A percentile compares a stretch with the other conserved stretches of the same genome.
phyloP scores from a whole-genome alignment of 1,139 yeast genomes.

The Candida sojae region DNA sequence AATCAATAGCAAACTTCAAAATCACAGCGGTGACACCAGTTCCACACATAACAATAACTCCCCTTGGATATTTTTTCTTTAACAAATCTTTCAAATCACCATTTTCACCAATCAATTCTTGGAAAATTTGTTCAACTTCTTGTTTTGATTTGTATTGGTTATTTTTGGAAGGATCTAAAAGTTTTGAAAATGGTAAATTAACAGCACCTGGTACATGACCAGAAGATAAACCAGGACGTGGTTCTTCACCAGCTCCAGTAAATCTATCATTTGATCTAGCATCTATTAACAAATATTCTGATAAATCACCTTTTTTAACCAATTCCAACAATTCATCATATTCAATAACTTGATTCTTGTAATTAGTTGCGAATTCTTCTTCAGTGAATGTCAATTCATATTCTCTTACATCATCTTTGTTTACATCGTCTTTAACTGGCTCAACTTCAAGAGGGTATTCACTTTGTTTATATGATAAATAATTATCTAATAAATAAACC shows the following conservation, averaged over 20 bases:
- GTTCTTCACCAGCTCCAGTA: slow-evolving; percentile 80
- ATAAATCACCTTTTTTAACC: slow-evolving; percentile 49
- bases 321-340: slow-evolving; percentile 64
- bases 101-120: slow-evolving; percentile 37
- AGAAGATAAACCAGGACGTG: slow-evolving; percentile 80
- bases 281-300: slow-evolving; percentile 62
- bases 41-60: slow-evolving; percentile 87
- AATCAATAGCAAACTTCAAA: slow-evolving; percentile 53
- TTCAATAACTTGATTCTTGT: slow-evolving; percentile 54
- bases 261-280: slow-evolving; percentile 80
- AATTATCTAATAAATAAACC: slow-evolving; percentile 72
- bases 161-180: slow-evolving; percentile 44
- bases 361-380: slow-evolving; percentile 25
- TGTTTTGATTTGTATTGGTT: slow-evolving; percentile 51
- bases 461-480: slow-evolving; percentile 44
- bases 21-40: slow-evolving; percentile 94
- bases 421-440: slow-evolving; percentile 13
- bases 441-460: slow-evolving; percentile 27
- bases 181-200: slow-evolving; percentile 72
- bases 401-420: slow-evolving; percentile 10
- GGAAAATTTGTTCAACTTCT: slow-evolving; percentile 49
- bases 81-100: slow-evolving; percentile 6
- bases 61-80: slow-evolving; percentile 37
- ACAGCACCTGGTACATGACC: slow-evolving; percentile 87
- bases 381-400: slow-evolving; percentile 15